These are phyloP conservation scores for Malus domestica DNA, from an alignment of 306 rosid genomes.

Conservation along the genomic window ASM211411v1 NC_041798.1:40420501-40421000, in stretches of 20 bases:
- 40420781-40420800: too few relatives aligned
- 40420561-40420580: constrained; percentile 5
- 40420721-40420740: constrained; percentile 33
- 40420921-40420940: constrained; percentile 6
- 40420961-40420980: too few relatives aligned
- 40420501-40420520: not conserved
- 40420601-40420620: constrained; percentile 1
- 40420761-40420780: not conserved
- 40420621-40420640: not conserved
- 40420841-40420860: not conserved
- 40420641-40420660: constrained; percentile 49
- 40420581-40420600: constrained; percentile 3
- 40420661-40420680: constrained; percentile 28
- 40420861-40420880: constrained; percentile 8
- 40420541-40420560: constrained; percentile 7
- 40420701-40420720: constrained; percentile 31
- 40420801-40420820: not conserved
- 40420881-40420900: not conserved
- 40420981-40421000: not conserved
- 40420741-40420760: constrained; percentile 26
- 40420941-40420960: not conserved
- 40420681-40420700: constrained; percentile 30
- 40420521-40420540: constrained; percentile 5
- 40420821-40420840: not conserved
- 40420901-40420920: not conserved